A percentile compares a stretch with the other conserved stretches of the same genome.
phyloP scores from a whole-genome alignment of 1,139 yeast species.

The Suhomyces bribrorum region DNA sequence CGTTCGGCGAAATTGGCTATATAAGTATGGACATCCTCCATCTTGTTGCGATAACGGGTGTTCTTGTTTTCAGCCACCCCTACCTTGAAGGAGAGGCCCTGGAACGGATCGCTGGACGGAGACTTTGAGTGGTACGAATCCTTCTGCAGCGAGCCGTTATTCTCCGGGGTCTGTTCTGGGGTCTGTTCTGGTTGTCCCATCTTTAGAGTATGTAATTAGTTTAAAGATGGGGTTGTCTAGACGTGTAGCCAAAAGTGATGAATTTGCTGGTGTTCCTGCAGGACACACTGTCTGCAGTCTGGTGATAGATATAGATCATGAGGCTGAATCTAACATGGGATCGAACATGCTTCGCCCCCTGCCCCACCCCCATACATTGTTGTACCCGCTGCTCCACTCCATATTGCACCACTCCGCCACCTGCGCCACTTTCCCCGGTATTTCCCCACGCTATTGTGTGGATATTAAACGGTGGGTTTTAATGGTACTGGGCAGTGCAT shows the following conservation, averaged over 20 bases:
- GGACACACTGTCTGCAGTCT: background rate
- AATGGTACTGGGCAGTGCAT: no score
- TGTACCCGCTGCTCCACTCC: no score
- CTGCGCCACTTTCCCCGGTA: no score
- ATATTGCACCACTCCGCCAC: no score
- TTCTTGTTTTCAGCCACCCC: constrained; percentile 92
- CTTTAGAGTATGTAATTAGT: background rate
- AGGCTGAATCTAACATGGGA: no score
- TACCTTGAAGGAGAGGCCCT: constrained; percentile 65
- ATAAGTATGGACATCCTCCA: constrained; percentile 97
- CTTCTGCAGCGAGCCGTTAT: background rate
- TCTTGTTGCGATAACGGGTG: constrained; percentile 74
- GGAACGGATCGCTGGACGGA: constrained; percentile 34
- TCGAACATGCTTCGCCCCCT: no score
- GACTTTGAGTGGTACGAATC: background rate
- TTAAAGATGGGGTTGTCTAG: background rate
- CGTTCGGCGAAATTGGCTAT: constrained; percentile 89
- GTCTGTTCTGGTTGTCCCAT: constrained; percentile 3
- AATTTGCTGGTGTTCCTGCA: background rate
- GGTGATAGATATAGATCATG: background rate
- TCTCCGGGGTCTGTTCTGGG: no score
- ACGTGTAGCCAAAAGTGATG: background rate
- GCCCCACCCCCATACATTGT: no score
- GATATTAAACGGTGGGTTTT: no score
- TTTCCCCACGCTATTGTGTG: no score